Evolutionary conservation across 352 stramenopile genomes (phyloP).

Genomic region (Globisporangium sylvaticum): DNA sequence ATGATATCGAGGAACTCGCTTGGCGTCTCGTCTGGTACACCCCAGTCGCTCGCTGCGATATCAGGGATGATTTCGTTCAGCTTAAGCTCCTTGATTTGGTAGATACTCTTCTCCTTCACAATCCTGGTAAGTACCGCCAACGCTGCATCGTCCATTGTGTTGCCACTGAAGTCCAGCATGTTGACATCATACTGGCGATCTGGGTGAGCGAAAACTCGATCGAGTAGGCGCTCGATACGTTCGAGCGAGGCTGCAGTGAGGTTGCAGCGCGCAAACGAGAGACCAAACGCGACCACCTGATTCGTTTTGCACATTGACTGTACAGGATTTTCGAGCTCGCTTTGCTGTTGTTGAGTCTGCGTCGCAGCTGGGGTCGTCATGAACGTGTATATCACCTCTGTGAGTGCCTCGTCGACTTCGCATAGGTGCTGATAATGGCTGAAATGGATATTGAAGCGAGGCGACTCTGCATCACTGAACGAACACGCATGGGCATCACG

Average conservation of each 20-base stretch:
- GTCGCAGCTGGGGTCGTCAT: background rate
- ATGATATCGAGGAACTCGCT: conserved; percentile 9
- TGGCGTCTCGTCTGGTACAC: background rate
- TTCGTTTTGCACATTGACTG: background rate
- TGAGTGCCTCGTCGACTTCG: background rate
- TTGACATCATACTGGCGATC: background rate
- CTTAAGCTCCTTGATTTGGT: background rate
- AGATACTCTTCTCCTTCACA: background rate
- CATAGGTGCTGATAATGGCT: background rate
- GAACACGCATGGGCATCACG: background rate
- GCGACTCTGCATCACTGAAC: background rate
- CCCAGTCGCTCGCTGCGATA: too few relatives aligned
- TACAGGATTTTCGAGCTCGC: background rate
- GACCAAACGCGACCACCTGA: background rate
- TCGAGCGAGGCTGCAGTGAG: background rate
- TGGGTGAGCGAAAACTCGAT: conserved; percentile 5
- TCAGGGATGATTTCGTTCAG: background rate
- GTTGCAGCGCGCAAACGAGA: background rate
- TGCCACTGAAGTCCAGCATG: conserved; percentile 10
- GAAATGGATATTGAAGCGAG: background rate
- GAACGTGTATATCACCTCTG: background rate
- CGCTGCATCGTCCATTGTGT: background rate
- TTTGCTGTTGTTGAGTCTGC: background rate
- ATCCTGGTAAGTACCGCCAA: conserved; percentile 15
- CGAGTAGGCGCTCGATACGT: background rate